phyloP scores from a whole-genome alignment of 352 stramenopile genomes.

The Pythium diclinum region DNA sequence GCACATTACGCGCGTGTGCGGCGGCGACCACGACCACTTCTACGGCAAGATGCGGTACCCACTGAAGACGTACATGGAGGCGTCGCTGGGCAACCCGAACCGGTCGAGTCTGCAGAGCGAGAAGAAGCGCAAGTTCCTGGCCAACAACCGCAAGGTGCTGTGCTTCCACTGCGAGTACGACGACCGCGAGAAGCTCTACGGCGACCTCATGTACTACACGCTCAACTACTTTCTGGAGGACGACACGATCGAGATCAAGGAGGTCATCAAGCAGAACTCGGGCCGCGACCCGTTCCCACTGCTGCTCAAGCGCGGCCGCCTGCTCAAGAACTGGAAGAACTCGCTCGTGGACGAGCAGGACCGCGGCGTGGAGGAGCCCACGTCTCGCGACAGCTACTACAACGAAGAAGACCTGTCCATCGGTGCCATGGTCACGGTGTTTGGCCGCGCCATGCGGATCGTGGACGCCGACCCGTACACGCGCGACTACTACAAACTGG shows the following conservation, averaged over 20 bases:
- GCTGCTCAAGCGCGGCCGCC: conserved; percentile 55
- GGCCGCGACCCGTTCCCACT: conserved; percentile 78
- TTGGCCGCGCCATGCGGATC: conserved; percentile 60
- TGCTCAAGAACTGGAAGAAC: conserved; percentile 71
- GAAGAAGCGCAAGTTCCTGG: conserved; percentile 86
- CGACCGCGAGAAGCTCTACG: conserved; percentile 71
- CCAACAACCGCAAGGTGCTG: conserved; percentile 84
- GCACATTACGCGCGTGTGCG: conserved; percentile 73
- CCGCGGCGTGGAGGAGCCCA: conserved; percentile 71
- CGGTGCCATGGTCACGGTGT: conserved; percentile 66
- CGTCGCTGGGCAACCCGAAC: conserved; percentile 68
- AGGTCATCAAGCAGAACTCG: conserved; percentile 76
- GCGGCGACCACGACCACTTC: conserved; percentile 63
- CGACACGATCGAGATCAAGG: conserved; percentile 88
- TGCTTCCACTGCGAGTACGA: conserved; percentile 87
- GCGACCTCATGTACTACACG: conserved; percentile 74
- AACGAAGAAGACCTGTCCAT: conserved; percentile 65
- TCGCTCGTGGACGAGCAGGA: conserved; percentile 69
- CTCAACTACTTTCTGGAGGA: conserved; percentile 89
- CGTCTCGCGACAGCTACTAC: conserved; percentile 62
- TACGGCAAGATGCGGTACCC: conserved; percentile 76
- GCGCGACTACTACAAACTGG: conserved; percentile 68
- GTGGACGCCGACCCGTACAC: conserved; percentile 79
- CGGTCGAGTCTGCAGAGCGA: conserved; percentile 59
- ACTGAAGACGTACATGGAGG: conserved; percentile 86